Conservation (phyloP, 1,284 basidiomycete genomes). For the Ustilago lituana region DNA sequence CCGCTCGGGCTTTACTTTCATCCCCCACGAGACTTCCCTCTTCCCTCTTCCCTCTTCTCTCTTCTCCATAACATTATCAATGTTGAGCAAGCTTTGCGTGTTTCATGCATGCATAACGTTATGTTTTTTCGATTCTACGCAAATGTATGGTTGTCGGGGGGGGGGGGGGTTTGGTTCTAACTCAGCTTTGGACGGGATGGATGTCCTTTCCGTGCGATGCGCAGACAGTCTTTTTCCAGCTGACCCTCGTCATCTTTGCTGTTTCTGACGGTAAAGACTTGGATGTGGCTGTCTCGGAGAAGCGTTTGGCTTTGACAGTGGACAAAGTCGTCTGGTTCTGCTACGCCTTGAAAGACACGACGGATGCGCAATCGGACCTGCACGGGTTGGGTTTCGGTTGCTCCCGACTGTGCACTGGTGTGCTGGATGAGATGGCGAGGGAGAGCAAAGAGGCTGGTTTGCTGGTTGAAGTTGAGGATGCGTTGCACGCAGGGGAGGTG, state of each 20-base stretch:
- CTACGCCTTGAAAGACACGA: conserved; percentile 86
- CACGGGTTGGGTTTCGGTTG: too few relatives aligned
- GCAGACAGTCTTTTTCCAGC: conserved; percentile 54
- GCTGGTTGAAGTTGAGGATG: conserved; percentile 73
- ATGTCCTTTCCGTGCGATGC: conserved; percentile 55
- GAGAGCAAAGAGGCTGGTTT: conserved; percentile 11
- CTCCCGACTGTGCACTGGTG: background rate
- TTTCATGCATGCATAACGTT: too few relatives aligned
- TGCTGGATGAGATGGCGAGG: conserved; percentile 5
- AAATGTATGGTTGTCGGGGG: too few relatives aligned
- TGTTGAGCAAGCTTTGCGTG: too few relatives aligned
- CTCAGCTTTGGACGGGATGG: too few relatives aligned
- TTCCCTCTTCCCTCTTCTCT: too few relatives aligned
- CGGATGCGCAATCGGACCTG: conserved; percentile 70
- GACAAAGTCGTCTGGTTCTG: conserved; percentile 95
- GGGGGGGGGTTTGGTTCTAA: too few relatives aligned
- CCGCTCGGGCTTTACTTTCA: too few relatives aligned
- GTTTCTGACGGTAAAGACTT: conserved; percentile 75
- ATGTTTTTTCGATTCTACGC: too few relatives aligned
- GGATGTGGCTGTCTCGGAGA: conserved; percentile 78
- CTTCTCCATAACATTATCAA: too few relatives aligned
- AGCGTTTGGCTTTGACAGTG: conserved; percentile 85
- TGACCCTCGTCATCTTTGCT: conserved; percentile 7
- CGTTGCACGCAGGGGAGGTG: conserved; percentile 86
- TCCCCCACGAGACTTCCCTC: too few relatives aligned